Base-by-base conservation (phyloP, 805 yeast genomes). In the Candida schatavii region DNA sequence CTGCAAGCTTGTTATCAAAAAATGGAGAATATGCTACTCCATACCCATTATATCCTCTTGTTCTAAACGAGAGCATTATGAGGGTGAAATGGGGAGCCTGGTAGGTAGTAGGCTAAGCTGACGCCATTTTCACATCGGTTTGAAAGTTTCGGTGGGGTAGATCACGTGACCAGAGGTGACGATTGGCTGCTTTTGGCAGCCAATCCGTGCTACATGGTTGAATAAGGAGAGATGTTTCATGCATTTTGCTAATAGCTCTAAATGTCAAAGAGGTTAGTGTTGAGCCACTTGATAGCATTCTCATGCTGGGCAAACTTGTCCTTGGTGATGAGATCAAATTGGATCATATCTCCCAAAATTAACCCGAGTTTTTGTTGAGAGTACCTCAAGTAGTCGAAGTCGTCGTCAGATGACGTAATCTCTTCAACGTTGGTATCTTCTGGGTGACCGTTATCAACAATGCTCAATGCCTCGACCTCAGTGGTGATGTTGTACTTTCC, bases 1-100 rank as follows among this genome's bases (percentile, higher is more conserved):
- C 91, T 0, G 96, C 97, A 18, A 91, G 56, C 54, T 87, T 85
- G 65, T 85, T 87, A 62, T 91, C 98, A 52, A 80, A 86, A 55
- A 81, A 91, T 1, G 98, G 97, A 0, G 97, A 88, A 67, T 91
- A 93, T 54, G 83, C 84, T 13, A 89, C 85, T 0, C 84, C 83
- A 57, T 88, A 88, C 13, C 97, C 97, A 56, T 88, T 85, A 62
- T 78, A 88, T 0, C 96, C 96, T 14, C 69, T 64, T 20, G 95
- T 87, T 50, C 86, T 70, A 59, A 72, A 88, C 2, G 82, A 69
- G 15, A 88, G 72, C 96, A 89, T 87, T 17, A 18, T 29, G 6
- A 11, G 27, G 10, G 27, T 23, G 27, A 7, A 7, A 7, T 23
- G 10, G 27, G 27, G 27, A 11, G 27, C 10, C 11, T 23, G 7